Percentiles rank a stretch among this genome's conserved stretches.
phyloP scores from a whole-genome alignment of 2,329 filamentous ascomycete genomes.

The Trichoderma semiorbis region DNA sequence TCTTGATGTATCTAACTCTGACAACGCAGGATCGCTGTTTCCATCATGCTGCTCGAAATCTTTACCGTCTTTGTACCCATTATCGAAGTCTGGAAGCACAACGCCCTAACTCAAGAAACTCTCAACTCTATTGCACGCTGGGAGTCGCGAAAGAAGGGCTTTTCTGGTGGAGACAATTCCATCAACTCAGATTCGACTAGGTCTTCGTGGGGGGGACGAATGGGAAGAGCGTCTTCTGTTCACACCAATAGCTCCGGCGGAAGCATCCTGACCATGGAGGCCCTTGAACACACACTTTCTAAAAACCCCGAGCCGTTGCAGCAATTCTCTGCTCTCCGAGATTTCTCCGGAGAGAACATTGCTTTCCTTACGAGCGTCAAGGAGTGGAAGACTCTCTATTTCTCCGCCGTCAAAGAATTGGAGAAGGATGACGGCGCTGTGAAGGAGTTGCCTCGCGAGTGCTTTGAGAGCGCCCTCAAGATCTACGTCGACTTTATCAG shows the following conservation, averaged over 20 bases:
- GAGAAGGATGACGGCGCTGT: conserved; percentile 24
- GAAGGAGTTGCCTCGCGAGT: conserved; percentile 41
- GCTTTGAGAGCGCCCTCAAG: conserved; percentile 55
- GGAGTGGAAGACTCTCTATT: conserved; percentile 36
- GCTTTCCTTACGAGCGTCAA: conserved; percentile 59
- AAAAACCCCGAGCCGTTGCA: conserved; percentile 56
- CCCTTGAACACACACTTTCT: conserved; percentile 56
- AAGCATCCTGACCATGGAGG: conserved; percentile 55
- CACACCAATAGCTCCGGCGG: conserved; percentile 32
- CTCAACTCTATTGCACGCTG: conserved; percentile 48
- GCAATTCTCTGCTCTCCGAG: conserved; percentile 58
- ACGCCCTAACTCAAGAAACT: conserved; percentile 44
- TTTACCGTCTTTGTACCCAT: conserved; percentile 63
- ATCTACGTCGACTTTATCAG: conserved; percentile 63
- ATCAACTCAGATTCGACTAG: conserved; percentile 33
- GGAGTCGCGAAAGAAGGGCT: conserved; percentile 40
- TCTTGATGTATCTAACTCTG: background rate
- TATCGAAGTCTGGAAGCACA: conserved; percentile 50
- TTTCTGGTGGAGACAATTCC: conserved; percentile 32
- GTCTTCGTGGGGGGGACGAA: conserved; percentile 38
- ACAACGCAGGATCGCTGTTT: conserved; percentile 49
- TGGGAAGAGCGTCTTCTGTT: conserved; percentile 32
- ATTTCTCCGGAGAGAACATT: conserved; percentile 67
- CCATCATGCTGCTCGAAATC: conserved; percentile 60
- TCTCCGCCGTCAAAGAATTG: conserved; percentile 26